Evolutionary conservation across 139 green algal genomes (phyloP), one percentile per base, ranked within the genome.

Genomic region (Chlorella ohadii): DNA sequence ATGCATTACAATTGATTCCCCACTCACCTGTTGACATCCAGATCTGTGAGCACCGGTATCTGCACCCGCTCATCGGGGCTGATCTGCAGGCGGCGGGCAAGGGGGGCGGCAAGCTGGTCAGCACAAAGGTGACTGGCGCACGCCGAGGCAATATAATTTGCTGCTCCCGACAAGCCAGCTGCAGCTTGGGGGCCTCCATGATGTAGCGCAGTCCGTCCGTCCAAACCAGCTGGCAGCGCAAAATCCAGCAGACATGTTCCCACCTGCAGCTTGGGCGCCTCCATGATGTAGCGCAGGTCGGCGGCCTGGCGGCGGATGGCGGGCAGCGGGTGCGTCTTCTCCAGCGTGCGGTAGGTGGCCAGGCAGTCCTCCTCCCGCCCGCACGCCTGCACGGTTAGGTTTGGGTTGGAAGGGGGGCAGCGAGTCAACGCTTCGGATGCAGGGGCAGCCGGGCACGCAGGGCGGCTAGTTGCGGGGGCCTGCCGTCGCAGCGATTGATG

Each of bases 181-280:
- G 86, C 81, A 98, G 85, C 79, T 94, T 95, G 12, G 95, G 95
- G 0, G 95, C 95, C 85, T 97, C 94, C 89, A 97, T 90, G 81
- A 97, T 97, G 88, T 91, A 97, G 17, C 94, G 86, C 81, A 96
- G 79, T 41, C 88, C 79, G 25, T 72, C 90, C 23, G 91, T 91
- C 68, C 44, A 51, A n/a, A n/a, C n/a, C n/a, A n/a, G n/a, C n/a
- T n/a, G n/a, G n/a, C n/a, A n/a, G n/a, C n/a, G n/a, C n/a, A n/a
- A n/a, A n/a, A n/a, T n/a, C n/a, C n/a, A 51, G 44, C 44, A 51
- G 44, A 6, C 44, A 51, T 9, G 44, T n/a, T n/a, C n/a, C n/a
- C 44, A 77, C 70, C 72, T 92, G 86, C 81, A 98, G 85, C 79
- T 94, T 95, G 12, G 95, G 95, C 0, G 95, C 95, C 85, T 97